phyloP scores from a whole-genome alignment of 495 filamentous ascomycete species.

The Penicillium longicatenatum region DNA sequence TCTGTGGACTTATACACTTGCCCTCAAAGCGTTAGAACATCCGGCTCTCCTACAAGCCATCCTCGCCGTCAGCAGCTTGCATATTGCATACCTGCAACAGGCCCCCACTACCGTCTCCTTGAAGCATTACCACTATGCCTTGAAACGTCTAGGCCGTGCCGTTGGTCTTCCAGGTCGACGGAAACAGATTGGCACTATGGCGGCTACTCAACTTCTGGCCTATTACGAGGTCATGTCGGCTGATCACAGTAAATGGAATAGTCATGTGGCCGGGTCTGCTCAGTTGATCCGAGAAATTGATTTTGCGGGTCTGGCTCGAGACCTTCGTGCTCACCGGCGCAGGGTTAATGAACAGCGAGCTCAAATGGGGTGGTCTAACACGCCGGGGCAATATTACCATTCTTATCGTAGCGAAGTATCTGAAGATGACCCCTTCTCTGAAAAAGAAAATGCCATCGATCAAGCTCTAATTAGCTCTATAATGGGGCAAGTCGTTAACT shows the following conservation, averaged over 20 bases:
- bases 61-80: constrained; percentile 82
- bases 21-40: constrained; percentile 79
- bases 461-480: constrained; percentile 45
- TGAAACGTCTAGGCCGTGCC: constrained; percentile 73
- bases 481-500: constrained; percentile 46
- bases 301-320: constrained; percentile 68
- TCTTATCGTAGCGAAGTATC: constrained; percentile 20
- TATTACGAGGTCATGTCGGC: constrained; percentile 96
- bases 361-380: constrained; percentile 18
- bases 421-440: constrained; percentile 47
- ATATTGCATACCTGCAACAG: constrained; percentile 81
- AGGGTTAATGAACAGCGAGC: constrained; percentile 28
- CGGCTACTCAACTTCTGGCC: constrained; percentile 82
- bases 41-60: constrained; percentile 89
- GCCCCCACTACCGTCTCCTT: constrained; percentile 74
- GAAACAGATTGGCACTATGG: constrained; percentile 78
- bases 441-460: constrained; percentile 45
- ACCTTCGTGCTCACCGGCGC: constrained; percentile 59
- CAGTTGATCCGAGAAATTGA: constrained; percentile 84
- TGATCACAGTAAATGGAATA: constrained; percentile 95
- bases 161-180: constrained; percentile 71
- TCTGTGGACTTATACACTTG: constrained; percentile 86
- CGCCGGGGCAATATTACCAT: constrained; percentile 19
- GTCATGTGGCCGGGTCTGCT: constrained; percentile 81
- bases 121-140: constrained; percentile 87